These are phyloP conservation scores for Phytophthora pinifolia DNA, from an alignment of 352 stramenopile genomes.

Conservation along the genomic window DNA sequence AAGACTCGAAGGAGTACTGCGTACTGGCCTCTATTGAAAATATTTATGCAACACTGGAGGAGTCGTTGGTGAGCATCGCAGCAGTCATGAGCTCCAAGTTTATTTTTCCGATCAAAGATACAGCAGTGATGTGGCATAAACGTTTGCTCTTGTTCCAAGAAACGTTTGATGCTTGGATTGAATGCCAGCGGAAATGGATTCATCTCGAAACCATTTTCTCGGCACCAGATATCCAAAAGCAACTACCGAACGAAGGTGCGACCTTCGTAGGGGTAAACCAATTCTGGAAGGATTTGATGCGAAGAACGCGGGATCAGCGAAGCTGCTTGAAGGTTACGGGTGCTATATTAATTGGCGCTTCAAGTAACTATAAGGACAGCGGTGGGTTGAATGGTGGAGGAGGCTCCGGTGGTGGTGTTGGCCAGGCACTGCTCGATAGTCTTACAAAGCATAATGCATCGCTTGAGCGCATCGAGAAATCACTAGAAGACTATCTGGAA, in stretches of 20 bases:
- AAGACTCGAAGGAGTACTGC: conserved; percentile 89
- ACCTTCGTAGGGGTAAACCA: conserved; percentile 66
- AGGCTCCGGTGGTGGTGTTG: conserved; percentile 17
- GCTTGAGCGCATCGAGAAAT: conserved; percentile 78
- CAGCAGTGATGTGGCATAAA: conserved; percentile 66
- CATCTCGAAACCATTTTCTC: conserved; percentile 85
- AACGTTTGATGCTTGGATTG: conserved; percentile 77
- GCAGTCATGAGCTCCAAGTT: conserved; percentile 90
- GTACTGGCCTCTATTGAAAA: conserved; percentile 80
- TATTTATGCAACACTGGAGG: conserved; percentile 83
- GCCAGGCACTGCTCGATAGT: conserved; percentile 55
- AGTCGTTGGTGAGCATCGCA: conserved; percentile 90
- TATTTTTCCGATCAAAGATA: conserved; percentile 75
- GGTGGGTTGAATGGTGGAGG: conserved; percentile 3
- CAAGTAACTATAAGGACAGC: conserved; percentile 18
- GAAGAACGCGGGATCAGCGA: conserved; percentile 55
- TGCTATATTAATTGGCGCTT: conserved; percentile 33
- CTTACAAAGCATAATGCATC: conserved; percentile 71
- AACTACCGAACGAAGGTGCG: conserved; percentile 67
- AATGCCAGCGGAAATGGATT: conserved; percentile 81
- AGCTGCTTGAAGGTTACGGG: conserved; percentile 71
- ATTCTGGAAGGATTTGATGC: conserved; percentile 84
- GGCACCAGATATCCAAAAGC: conserved; percentile 80
- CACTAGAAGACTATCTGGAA: conserved; percentile 80
- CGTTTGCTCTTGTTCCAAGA: conserved; percentile 78